Conservation (phyloP, 2,329 filamentous ascomycete genomes). For the Neonectria hederae region DNA sequence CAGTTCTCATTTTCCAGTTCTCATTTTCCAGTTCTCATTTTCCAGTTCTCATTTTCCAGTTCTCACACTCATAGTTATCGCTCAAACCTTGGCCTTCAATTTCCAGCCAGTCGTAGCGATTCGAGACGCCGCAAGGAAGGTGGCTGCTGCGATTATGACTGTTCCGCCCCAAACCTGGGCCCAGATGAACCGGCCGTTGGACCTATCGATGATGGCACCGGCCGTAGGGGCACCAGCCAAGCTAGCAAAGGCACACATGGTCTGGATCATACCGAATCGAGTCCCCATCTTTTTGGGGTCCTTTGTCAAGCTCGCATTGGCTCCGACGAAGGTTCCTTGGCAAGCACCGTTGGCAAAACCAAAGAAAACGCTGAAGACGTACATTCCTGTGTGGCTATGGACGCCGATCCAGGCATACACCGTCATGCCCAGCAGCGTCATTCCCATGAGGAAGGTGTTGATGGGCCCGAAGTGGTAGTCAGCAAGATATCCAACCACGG, state of each 20-base stretch:
- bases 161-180: constrained; percentile 59
- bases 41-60: too few species aligned
- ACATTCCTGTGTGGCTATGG: constrained; percentile 39
- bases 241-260: constrained; percentile 52
- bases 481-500: constrained; percentile 67
- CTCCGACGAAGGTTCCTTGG: constrained; percentile 48
- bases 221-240: constrained; percentile 53
- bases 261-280: constrained; percentile 56
- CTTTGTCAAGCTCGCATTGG: constrained; percentile 51
- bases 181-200: constrained; percentile 47
- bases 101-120: constrained; percentile 49
- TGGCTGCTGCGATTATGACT: constrained; percentile 49
- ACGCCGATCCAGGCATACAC: constrained; percentile 47
- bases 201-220: constrained; percentile 44
- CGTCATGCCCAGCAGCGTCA: constrained; percentile 42
- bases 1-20: too few species aligned
- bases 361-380: constrained; percentile 44
- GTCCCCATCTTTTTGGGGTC: constrained; percentile 54
- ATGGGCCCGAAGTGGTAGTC: constrained; percentile 62
- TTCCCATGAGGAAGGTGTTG: constrained; percentile 51
- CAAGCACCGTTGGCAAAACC: constrained; percentile 42
- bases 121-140: constrained; percentile 47
- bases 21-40: too few species aligned
- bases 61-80: background rate
- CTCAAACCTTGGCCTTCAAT: constrained; percentile 48